Evolutionary conservation across 257 asterid genomes (phyloP).

Genomic region (Solanum paucissectum): DNA sequence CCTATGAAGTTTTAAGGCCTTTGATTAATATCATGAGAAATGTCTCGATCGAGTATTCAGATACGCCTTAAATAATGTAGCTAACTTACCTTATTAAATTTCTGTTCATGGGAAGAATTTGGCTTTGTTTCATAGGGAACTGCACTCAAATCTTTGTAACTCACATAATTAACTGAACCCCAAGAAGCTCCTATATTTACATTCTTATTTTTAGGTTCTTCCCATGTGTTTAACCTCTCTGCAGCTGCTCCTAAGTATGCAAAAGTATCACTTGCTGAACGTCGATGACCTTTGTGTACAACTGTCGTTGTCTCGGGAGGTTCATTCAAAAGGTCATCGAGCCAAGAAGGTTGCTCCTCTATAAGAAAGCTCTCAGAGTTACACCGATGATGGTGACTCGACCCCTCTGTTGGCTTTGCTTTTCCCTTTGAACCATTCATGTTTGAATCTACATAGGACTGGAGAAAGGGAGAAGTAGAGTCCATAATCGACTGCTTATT

Average conservation of each 20-base stretch:
- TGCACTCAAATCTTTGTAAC: slow-evolving; percentile 7
- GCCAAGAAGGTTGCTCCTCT: slow-evolving; percentile 78
- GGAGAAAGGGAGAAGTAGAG: slow-evolving; percentile 12
- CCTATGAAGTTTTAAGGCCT: not conserved
- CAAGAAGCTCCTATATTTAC: slow-evolving; percentile 2
- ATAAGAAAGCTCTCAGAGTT: slow-evolving; percentile 46
- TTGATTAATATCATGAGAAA: not conserved
- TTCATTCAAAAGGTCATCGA: slow-evolving; percentile 69
- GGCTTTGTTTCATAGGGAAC: slow-evolving; percentile 8
- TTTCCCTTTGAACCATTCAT: slow-evolving; percentile 11
- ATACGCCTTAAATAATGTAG: too few species aligned
- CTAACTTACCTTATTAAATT: not conserved
- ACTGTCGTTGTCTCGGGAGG: slow-evolving; percentile 15
- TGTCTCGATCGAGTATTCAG: not conserved
- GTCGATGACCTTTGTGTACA: slow-evolving; percentile 35
- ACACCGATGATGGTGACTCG: slow-evolving; percentile 35
- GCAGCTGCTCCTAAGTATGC: slow-evolving; percentile 37
- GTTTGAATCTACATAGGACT: slow-evolving; percentile 6
- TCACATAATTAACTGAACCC: slow-evolving; percentile 3
- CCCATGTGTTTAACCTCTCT: slow-evolving; percentile 9
- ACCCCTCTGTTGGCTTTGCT: slow-evolving; percentile 6
- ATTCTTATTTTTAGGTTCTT: slow-evolving; percentile 12
- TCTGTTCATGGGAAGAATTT: slow-evolving; percentile 15
- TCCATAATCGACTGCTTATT: slow-evolving; percentile 1
- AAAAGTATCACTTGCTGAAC: slow-evolving; percentile 63